Percentiles rank a stretch among this genome's conserved stretches.
Conservation (phyloP, 768 basidiomycete genomes). For the Thelephora ganbajun region DNA sequence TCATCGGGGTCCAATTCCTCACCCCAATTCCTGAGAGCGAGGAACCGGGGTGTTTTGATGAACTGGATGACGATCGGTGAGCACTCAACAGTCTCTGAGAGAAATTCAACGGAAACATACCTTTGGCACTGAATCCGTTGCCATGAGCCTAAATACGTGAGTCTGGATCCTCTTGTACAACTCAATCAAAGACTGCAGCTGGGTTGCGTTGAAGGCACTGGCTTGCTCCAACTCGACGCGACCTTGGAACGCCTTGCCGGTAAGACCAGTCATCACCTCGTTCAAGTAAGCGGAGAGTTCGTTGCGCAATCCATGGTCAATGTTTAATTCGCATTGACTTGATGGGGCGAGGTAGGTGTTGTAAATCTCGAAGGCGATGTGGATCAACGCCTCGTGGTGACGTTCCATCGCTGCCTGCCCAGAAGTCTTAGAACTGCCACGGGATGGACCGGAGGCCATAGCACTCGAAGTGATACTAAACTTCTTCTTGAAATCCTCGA, state of each 20-base stretch:
- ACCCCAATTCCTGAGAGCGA: conserved; percentile 65
- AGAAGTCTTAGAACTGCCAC: conserved; percentile 36
- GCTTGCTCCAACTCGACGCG: conserved; percentile 75
- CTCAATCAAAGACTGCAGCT: conserved; percentile 84
- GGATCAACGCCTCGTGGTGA: conserved; percentile 90
- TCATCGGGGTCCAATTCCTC: conserved; percentile 62
- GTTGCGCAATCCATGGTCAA: conserved; percentile 91
- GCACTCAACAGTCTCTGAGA: not conserved
- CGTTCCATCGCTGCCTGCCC: conserved; percentile 89
- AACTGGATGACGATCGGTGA: conserved; percentile 34
- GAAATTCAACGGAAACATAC: conserved; percentile 23
- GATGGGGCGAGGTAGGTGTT: conserved; percentile 93
- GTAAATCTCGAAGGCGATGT: conserved; percentile 88
- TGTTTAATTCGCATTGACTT: conserved; percentile 92
- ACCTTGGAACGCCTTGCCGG: conserved; percentile 67
- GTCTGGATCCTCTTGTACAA: conserved; percentile 94
- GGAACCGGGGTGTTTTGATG: conserved; percentile 75
- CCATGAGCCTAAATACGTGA: conserved; percentile 95
- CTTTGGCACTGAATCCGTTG: conserved; percentile 98
- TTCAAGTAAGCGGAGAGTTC: conserved; percentile 89
- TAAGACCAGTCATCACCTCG: conserved; percentile 69
- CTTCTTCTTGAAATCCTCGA: conserved; percentile 91
- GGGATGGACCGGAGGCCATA: conserved; percentile 31
- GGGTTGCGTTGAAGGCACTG: conserved; percentile 81
- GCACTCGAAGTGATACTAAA: conserved; percentile 94